Conservation (phyloP, 108 stramenopile species). For the Nitzschia sp. region DNA sequence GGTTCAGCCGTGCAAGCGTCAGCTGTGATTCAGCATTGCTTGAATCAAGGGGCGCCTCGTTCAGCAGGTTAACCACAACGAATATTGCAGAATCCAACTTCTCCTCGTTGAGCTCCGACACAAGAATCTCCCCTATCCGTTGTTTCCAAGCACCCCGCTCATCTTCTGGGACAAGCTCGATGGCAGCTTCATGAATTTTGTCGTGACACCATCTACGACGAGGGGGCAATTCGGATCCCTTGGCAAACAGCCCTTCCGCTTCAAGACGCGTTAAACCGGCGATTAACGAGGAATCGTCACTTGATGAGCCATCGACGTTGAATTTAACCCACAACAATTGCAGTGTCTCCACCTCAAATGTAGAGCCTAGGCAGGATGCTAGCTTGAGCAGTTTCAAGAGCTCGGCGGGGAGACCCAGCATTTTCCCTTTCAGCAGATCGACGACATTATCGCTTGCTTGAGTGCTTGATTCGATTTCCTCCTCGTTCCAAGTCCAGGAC, state of each 20-base stretch:
- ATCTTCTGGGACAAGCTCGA: neutral
- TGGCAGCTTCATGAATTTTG: slow-evolving; percentile 4
- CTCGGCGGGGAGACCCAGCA: neutral
- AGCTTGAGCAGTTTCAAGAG: neutral
- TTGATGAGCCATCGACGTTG: neutral
- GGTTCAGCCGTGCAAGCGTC: slow-evolving; percentile 18
- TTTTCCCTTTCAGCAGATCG: neutral
- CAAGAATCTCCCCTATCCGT: slow-evolving; percentile 2
- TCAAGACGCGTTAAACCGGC: neutral
- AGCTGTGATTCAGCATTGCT: neutral
- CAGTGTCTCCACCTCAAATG: neutral
- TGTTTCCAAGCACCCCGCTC: neutral
- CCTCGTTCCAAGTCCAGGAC: neutral
- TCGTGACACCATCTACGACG: neutral
- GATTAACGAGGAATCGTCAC: too few species aligned
- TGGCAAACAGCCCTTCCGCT: neutral
- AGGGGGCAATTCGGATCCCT: neutral
- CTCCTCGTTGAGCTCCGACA: neutral
- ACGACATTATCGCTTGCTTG: slow-evolving; percentile 15
- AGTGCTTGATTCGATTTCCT: neutral
- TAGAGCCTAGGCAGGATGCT: neutral
- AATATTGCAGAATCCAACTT: neutral
- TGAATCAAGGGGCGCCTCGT: neutral
- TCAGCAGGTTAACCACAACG: slow-evolving; percentile 1
- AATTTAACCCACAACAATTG: neutral